A percentile compares a stretch with the other conserved stretches of the same genome.
These are phyloP conservation scores for Lactarius sanguifluus DNA, from an alignment of 768 basidiomycete genomes.

Conservation along the genomic window DNA sequence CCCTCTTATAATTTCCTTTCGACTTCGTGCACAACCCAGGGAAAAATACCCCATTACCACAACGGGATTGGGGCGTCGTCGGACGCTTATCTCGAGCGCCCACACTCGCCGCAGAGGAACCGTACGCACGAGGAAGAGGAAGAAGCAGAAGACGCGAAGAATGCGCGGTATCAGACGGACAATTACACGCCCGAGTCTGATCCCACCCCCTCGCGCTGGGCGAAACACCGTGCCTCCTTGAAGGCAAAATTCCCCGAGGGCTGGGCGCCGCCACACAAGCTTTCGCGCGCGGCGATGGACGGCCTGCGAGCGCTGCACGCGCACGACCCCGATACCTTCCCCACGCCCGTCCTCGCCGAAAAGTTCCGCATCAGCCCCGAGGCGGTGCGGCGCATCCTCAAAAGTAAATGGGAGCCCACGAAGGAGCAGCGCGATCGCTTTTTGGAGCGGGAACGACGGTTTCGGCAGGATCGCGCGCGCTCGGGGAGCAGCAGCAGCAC, in stretches of 20 bases:
- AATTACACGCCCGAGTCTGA: slow-evolving; percentile 18
- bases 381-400: slow-evolving; percentile 51
- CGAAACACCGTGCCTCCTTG: slow-evolving; percentile 37
- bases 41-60: not conserved
- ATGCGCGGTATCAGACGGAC: slow-evolving; percentile 21
- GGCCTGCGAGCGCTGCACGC: slow-evolving; percentile 45
- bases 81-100: slow-evolving; percentile 22
- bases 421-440: slow-evolving; percentile 36
- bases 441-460: slow-evolving; percentile 34
- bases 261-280: slow-evolving; percentile 54
- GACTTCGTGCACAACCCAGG: slow-evolving; percentile 3
- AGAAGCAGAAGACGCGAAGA: slow-evolving; percentile 17
- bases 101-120: slow-evolving; percentile 7
- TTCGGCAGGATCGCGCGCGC: slow-evolving; percentile 30
- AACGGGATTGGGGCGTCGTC: slow-evolving; percentile 25
- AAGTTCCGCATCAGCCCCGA: slow-evolving; percentile 53
- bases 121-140: slow-evolving; percentile 6
- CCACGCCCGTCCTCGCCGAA: slow-evolving; percentile 44
- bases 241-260: slow-evolving; percentile 40
- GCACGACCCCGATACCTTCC: slow-evolving; percentile 44
- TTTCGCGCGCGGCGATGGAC: slow-evolving; percentile 55
- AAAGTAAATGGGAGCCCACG: slow-evolving; percentile 44
- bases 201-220: slow-evolving; percentile 33
- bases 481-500: not conserved
- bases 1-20: not conserved